Percentiles rank a stretch among this genome's conserved stretches.
Conservation (phyloP, 2,329 filamentous ascomycete genomes). For the Calonectria hongkongensis region DNA sequence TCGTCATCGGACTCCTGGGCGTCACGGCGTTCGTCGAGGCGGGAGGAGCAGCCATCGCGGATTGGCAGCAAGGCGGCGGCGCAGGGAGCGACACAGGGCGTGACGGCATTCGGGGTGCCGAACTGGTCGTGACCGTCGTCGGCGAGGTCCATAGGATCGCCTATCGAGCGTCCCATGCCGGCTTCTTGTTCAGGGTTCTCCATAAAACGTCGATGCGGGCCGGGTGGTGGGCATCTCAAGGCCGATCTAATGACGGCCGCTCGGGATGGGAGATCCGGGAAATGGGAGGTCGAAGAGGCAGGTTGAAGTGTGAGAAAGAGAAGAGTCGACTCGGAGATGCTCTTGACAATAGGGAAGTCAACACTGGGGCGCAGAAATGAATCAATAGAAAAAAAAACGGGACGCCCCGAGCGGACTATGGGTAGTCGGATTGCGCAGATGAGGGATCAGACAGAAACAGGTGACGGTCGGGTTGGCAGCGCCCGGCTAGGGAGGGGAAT, state of each 20-base stretch:
- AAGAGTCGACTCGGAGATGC: conserved; percentile 10
- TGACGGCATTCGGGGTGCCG: conserved; percentile 9
- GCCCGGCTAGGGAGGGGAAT: conserved; percentile 52
- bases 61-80: conserved; percentile 51
- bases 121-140: conserved; percentile 47
- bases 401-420: conserved; percentile 34
- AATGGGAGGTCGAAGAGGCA: conserved; percentile 6
- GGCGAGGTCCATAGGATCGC: conserved; percentile 53
- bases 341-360: conserved; percentile 18
- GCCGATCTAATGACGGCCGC: conserved; percentile 20
- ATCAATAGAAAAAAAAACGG: conserved; percentile 41
- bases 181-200: conserved; percentile 47
- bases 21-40: conserved; percentile 44
- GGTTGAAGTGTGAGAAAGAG: not conserved
- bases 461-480: conserved; percentile 46
- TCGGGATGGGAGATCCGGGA: conserved; percentile 22
- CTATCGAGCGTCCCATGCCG: conserved; percentile 52
- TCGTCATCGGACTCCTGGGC: conserved; percentile 55
- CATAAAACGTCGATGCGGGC: conserved; percentile 50
- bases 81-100: conserved; percentile 45
- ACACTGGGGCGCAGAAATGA: conserved; percentile 35
- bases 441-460: conserved; percentile 52
- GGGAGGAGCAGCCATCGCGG: conserved; percentile 49
- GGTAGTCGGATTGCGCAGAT: conserved; percentile 41
- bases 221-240: conserved; percentile 53